Conservation (phyloP, 1,284 basidiomycete species). For the Irpex sp. region DNA sequence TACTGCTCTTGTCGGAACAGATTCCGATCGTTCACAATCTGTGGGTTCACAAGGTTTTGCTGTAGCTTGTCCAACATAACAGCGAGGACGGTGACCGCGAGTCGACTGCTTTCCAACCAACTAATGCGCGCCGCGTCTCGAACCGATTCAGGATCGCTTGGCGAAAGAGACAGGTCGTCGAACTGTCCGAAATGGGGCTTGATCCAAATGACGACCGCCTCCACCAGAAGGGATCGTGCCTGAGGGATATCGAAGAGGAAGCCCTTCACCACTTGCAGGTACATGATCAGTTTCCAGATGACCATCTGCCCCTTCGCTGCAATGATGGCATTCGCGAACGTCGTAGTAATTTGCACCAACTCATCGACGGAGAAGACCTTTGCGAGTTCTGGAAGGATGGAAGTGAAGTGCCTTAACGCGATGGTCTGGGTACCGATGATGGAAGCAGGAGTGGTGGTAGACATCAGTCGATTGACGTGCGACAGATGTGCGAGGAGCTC, state of each 20-base stretch:
- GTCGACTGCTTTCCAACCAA: conserved; percentile 88
- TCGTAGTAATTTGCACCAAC: conserved; percentile 81
- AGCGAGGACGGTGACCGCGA: conserved; percentile 83
- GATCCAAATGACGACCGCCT: conserved; percentile 89
- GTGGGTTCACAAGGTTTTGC: conserved; percentile 70
- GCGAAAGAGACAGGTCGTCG: conserved; percentile 65
- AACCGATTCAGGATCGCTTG: conserved; percentile 60
- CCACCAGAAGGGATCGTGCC: conserved; percentile 80
- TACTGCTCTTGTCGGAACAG: conserved; percentile 83
- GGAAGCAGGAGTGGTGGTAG: conserved; percentile 69
- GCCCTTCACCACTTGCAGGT: conserved; percentile 86
- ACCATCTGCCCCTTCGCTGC: conserved; percentile 83
- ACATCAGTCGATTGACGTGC: conserved; percentile 90
- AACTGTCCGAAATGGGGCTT: conserved; percentile 94
- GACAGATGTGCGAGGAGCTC: conserved; percentile 75
- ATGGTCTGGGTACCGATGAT: conserved; percentile 96
- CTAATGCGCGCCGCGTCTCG: conserved; percentile 76
- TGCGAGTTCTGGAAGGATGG: conserved; percentile 84
- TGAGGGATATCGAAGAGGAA: conserved; percentile 84
- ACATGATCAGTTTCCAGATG: conserved; percentile 92
- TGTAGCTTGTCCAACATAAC: conserved; percentile 92
- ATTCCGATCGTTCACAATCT: conserved; percentile 57
- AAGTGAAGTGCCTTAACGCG: conserved; percentile 91
- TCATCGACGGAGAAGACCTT: conserved; percentile 80
- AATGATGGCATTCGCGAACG: conserved; percentile 84